Evolutionary conservation across 2,329 filamentous ascomycete species (phyloP), one percentile per base, ranked within the genome.

Genomic region (Aspergillus bombycis): DNA sequence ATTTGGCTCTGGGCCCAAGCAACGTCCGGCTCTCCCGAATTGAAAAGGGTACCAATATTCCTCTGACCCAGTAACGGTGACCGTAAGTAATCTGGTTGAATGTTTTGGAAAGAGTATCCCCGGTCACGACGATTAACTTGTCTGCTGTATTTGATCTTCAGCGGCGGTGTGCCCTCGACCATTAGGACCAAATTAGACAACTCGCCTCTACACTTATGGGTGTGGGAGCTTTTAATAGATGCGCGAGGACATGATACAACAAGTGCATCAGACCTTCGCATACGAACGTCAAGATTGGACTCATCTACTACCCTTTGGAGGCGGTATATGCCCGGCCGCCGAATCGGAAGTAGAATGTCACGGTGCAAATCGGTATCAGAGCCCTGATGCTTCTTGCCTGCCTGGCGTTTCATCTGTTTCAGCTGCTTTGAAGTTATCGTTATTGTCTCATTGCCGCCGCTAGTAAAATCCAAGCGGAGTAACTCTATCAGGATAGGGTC

Each of bases 81-180:
- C 3, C 86, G 83, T 71, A 94, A 90, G 41, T 92, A 91, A 56
- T 97, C 93, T 0, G 95, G 94, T 71, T 97, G 94, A 52, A 99
- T 88, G 72, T 92, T 97, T 78, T 98, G 94, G 70, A 96, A 94
- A 66, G 94, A 93, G 69, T 94, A 93, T 64, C 91, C 92, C 70
- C 90, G 89, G 67, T 96, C 89, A 67, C 91, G 90, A 65, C 89
- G 88, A 70, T 98, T 97, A 70, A 97, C 89, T 8, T 89, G 90
- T 60, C 93, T 90, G 71, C 92, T 95, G 78, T 99, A 99, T 70
- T 92, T 92, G 70, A 99, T 91, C 75, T 94, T 94, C 67, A 99
- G 83, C 3, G 95, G 95, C 3, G 96, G 92, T 0, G 93, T 96
- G 21, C 95, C 95, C 68, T 91, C 85, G 4, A 97, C 92, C 71